phyloP scores from a whole-genome alignment of 768 basidiomycete species.

The Pulveroboletus sp. region DNA sequence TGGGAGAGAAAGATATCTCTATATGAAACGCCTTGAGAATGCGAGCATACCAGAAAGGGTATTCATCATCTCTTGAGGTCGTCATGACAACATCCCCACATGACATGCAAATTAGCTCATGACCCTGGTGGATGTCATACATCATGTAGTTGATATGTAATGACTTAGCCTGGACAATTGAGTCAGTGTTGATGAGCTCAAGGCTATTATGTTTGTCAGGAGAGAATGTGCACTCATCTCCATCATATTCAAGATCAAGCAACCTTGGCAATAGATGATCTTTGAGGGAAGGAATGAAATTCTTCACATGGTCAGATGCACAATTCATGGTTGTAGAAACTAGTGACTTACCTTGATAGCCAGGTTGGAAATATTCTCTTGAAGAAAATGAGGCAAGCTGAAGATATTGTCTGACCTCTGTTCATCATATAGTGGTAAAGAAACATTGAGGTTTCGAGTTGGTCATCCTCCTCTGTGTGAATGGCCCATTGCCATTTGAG shows the following conservation, averaged over 20 bases:
- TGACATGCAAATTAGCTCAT: too few species aligned
- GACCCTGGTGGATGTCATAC: too few species aligned
- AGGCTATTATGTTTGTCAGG: not conserved
- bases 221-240: conserved; percentile 8
- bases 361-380: too few species aligned
- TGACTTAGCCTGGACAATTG: not conserved
- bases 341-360: too few species aligned
- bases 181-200: not conserved
- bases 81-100: not conserved
- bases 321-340: too few species aligned
- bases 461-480: not conserved
- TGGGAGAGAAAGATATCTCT: not conserved
- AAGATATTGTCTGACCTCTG: not conserved
- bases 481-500: not conserved
- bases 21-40: not conserved
- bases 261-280: not conserved
- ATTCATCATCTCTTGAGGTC: not conserved
- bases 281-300: not conserved
- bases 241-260: not conserved
- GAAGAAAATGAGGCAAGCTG: not conserved
- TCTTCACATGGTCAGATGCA: too few species aligned
- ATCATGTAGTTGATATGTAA: not conserved
- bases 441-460: not conserved
- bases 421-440: conserved; percentile 3
- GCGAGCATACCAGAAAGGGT: not conserved